These are phyloP conservation scores for Globisporangium recalcitrans DNA, from an alignment of 352 stramenopile species.

Conservation along the genomic window DNA sequence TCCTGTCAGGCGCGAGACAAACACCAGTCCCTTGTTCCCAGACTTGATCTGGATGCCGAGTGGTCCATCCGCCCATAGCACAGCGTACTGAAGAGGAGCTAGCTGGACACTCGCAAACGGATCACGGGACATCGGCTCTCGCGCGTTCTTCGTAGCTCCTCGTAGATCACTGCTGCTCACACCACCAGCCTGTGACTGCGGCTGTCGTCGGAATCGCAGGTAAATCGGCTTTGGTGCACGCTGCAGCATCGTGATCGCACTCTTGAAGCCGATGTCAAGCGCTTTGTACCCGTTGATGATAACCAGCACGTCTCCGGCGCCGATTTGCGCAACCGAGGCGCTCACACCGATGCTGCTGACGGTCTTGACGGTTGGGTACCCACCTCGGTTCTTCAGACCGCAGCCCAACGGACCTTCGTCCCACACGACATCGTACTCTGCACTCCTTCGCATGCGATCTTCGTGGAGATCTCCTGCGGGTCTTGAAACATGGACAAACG, in stretches of 20 bases:
- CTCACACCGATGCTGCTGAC: conserved; percentile 56
- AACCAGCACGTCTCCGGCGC: conserved; percentile 57
- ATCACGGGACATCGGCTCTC: background rate
- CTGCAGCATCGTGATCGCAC: conserved; percentile 69
- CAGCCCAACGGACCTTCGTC: conserved; percentile 64
- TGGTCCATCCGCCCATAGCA: conserved; percentile 69
- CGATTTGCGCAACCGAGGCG: conserved; percentile 62
- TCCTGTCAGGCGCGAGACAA: conserved; percentile 71
- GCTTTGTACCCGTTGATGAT: conserved; percentile 71
- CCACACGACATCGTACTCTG: conserved; percentile 78
- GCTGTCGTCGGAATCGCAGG: conserved; percentile 50
- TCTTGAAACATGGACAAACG: conserved; percentile 10
- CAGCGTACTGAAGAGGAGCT: conserved; percentile 51
- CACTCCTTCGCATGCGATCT: conserved; percentile 1
- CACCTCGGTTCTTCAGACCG: conserved; percentile 67
- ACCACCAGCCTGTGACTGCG: conserved; percentile 15
- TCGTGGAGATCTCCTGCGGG: background rate
- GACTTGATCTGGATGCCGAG: conserved; percentile 82
- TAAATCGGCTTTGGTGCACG: conserved; percentile 71
- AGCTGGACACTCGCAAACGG: conserved; percentile 6
- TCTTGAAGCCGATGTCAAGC: conserved; percentile 75
- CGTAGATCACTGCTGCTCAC: background rate
- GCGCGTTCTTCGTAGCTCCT: background rate
- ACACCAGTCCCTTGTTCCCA: conserved; percentile 51
- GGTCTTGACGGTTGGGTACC: conserved; percentile 60